Conservation (phyloP, 2,329 filamentous ascomycete species). For the Dactylellina cionopaga region DNA sequence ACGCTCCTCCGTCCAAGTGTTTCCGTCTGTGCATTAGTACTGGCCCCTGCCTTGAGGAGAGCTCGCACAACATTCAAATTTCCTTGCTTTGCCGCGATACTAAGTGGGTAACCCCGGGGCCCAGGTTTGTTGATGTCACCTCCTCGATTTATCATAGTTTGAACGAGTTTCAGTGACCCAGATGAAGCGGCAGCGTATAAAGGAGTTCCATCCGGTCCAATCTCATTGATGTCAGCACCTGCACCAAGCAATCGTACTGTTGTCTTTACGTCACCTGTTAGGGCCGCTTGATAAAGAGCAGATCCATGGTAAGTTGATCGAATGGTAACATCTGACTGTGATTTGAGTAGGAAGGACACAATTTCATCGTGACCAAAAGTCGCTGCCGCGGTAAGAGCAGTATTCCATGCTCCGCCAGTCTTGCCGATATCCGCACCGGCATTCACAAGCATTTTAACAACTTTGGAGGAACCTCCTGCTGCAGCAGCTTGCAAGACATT, state of each 20-base stretch:
- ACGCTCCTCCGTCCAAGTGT: background rate
- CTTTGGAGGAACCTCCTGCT: constrained; percentile 20
- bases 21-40: constrained; percentile 5
- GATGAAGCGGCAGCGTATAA: constrained; percentile 20
- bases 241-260: constrained; percentile 1
- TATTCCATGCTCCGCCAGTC: constrained; percentile 45
- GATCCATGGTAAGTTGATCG: constrained; percentile 11
- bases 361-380: constrained; percentile 11
- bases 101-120: constrained; percentile 9
- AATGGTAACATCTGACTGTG: constrained; percentile 8
- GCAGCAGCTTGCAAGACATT: constrained; percentile 55
- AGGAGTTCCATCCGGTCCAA: constrained; percentile 8
- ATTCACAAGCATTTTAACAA: constrained; percentile 48
- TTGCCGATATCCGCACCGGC: constrained; percentile 53
- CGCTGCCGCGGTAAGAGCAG: constrained; percentile 49
- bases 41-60: constrained; percentile 11
- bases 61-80: constrained; percentile 14
- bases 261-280: constrained; percentile 15
- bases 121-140: constrained; percentile 30
- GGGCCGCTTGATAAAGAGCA: constrained; percentile 23
- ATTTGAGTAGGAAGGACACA: constrained; percentile 15
- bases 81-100: constrained; percentile 9
- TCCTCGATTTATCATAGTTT: constrained; percentile 19
- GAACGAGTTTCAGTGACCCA: constrained; percentile 5
- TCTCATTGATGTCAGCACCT: constrained; percentile 25